Percentiles rank a stretch among this genome's conserved stretches.
These are phyloP conservation scores for Auricularia cornea DNA, from an alignment of 768 basidiomycete species.

Conservation along the genomic window DNA sequence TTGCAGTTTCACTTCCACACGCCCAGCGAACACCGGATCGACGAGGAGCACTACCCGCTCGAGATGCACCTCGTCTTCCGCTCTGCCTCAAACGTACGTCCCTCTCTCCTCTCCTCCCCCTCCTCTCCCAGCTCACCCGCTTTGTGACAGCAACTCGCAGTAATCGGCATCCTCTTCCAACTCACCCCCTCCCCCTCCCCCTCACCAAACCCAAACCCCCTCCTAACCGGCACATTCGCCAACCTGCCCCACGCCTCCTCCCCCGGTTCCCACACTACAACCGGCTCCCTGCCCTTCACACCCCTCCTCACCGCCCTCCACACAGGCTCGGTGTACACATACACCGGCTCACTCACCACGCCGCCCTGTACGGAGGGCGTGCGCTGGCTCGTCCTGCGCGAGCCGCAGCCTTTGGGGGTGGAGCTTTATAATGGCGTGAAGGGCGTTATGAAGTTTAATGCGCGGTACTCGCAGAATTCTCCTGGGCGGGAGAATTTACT, in stretches of 20 bases:
- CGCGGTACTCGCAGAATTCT: background rate
- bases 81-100: too few species aligned
- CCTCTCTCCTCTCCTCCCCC: too few species aligned
- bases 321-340: background rate
- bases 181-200: background rate
- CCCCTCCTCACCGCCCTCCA: background rate
- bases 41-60: background rate
- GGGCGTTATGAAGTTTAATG: background rate
- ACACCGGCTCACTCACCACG: background rate
- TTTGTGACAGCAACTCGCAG: background rate
- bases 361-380: background rate
- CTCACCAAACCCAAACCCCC: background rate
- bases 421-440: background rate
- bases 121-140: too few species aligned
- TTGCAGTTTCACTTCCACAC: background rate
- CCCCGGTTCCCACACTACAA: background rate
- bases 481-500: background rate
- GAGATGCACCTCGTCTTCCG: background rate
- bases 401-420: background rate
- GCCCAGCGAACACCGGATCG: background rate
- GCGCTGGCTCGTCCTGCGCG: background rate
- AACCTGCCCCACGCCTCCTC: background rate
- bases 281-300: background rate
- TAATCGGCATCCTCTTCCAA: background rate
- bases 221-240: background rate